A percentile compares a stretch with the other conserved stretches of the same genome.
These are phyloP conservation scores for Stipa capillata DNA, from an alignment of 176 grass and related monocot genomes.

Conservation along the genomic window DNA sequence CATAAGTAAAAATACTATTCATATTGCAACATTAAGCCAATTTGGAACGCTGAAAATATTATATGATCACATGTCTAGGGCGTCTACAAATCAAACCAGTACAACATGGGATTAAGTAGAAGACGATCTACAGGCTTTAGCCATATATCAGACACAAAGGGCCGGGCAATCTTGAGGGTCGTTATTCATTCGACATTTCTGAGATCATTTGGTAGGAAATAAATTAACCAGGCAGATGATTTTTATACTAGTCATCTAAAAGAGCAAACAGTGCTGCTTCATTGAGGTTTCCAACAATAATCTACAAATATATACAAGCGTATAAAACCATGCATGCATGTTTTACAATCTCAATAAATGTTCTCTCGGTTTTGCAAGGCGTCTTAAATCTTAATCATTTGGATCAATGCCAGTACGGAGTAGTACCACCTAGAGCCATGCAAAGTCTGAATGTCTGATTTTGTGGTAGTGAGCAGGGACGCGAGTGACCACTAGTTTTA, in stretches of 20 bases:
- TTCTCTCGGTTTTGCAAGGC: slow-evolving; percentile 28
- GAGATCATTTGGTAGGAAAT: neutral
- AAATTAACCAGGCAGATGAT: neutral
- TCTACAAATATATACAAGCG: neutral
- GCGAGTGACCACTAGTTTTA: neutral
- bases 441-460: slow-evolving; percentile 41
- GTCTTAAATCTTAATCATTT: slow-evolving; percentile 7
- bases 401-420: slow-evolving; percentile 22
- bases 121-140: no score
- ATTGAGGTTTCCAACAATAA: neutral
- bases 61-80: no score
- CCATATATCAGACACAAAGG: no score
- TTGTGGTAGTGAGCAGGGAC: neutral
- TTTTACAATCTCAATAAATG: slow-evolving; percentile 36
- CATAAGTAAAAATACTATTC: no score
- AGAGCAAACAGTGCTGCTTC: neutral
- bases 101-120: no score
- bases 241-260: neutral
- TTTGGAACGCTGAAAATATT: no score
- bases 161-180: no score
- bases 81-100: no score
- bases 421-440: slow-evolving; percentile 32
- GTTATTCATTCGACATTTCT: neutral
- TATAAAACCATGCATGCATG: neutral
- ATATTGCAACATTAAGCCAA: no score